A percentile compares a stretch with the other conserved stretches of the same genome.
These are phyloP conservation scores for Quercus agrifolia DNA, from an alignment of 306 rosid species.

Conservation along the genomic window DNA sequence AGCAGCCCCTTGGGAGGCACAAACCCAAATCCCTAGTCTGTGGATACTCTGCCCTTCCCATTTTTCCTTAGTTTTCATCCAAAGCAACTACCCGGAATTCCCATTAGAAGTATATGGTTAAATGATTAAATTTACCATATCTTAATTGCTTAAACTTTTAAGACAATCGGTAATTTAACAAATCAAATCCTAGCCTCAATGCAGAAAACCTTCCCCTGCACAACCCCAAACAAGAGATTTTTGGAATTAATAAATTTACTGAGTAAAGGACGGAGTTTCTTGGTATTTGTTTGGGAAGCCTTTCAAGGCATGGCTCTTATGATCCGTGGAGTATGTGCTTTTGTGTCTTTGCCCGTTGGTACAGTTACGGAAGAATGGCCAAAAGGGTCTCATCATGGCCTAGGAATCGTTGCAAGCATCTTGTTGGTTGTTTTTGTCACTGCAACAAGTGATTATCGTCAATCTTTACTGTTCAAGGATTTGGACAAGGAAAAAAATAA, in stretches of 20 bases:
- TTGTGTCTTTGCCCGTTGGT: slow-evolving; percentile 82
- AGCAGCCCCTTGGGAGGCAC: too few relatives aligned
- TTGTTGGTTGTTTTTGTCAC: slow-evolving; percentile 89
- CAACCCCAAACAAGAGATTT: slow-evolving; percentile 19
- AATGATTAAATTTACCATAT: too few relatives aligned
- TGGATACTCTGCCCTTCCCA: too few relatives aligned
- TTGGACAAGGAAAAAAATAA: slow-evolving; percentile 96
- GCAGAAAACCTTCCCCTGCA: too few relatives aligned
- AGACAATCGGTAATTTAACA: too few relatives aligned
- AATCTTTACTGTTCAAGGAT: slow-evolving; percentile 89
- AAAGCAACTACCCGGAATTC: too few relatives aligned
- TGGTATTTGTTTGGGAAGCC: slow-evolving; percentile 95
- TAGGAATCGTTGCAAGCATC: slow-evolving; percentile 94
- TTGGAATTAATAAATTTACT: slow-evolving; percentile 76
- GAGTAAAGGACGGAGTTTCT: slow-evolving; percentile 63
- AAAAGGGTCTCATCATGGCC: slow-evolving; percentile 89
- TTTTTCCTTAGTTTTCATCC: too few relatives aligned
- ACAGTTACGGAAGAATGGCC: slow-evolving; percentile 94
- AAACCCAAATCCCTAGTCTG: too few relatives aligned
- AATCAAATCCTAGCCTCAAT: too few relatives aligned
- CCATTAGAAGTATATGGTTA: too few relatives aligned
- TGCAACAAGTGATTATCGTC: slow-evolving; percentile 92
- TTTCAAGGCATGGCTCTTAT: slow-evolving; percentile 97
- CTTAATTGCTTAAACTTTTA: too few relatives aligned
- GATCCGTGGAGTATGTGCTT: slow-evolving; percentile 88